Evolutionary conservation across 108 stramenopile species (phyloP).

Genomic region (Epipyxis sp.): DNA sequence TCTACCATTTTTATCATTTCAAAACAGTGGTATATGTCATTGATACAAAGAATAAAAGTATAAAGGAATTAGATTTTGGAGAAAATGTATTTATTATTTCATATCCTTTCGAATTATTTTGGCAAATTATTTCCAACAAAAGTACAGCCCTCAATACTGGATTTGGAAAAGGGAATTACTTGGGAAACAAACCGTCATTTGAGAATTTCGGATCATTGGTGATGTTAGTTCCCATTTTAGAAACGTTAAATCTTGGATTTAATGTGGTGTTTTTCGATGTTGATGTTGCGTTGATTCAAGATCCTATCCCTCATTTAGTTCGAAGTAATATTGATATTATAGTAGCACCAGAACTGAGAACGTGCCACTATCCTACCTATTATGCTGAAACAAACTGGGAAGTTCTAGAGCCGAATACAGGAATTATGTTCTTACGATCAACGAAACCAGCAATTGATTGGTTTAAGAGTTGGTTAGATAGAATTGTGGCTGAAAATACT

Average conservation of each 20-base stretch:
- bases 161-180: neutral
- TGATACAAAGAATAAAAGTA: neutral
- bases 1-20: neutral
- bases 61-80: neutral
- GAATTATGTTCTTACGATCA: neutral
- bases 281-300: neutral
- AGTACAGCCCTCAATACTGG: neutral
- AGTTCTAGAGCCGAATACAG: neutral
- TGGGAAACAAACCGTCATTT: neutral
- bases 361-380: neutral
- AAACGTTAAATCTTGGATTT: neutral
- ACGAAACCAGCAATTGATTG: neutral
- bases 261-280: neutral
- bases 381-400: neutral
- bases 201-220: neutral
- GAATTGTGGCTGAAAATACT: neutral
- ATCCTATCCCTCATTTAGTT: neutral
- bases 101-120: neutral
- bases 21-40: neutral
- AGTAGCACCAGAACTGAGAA: neutral
- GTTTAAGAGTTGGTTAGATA: neutral
- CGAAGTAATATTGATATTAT: neutral
- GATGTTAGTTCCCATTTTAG: neutral
- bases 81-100: neutral
- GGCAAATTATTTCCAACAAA: neutral